A percentile compares a stretch with the other conserved stretches of the same genome.
Evolutionary conservation across 352 stramenopile genomes (phyloP).

Genomic region (Aphanomyces cochlioides): DNA sequence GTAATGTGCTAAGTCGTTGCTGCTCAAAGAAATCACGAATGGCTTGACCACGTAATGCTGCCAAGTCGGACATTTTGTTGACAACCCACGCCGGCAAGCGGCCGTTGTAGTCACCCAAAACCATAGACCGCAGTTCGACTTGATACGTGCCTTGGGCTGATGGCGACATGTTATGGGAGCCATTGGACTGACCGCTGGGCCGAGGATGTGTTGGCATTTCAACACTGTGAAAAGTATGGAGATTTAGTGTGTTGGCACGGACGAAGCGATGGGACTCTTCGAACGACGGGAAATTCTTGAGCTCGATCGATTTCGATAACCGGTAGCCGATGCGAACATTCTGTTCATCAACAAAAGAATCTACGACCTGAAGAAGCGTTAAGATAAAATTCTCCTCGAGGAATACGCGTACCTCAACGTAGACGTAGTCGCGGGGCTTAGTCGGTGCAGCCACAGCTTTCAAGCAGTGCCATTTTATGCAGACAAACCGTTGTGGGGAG

Average conservation of each 20-base stretch:
- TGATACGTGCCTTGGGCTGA: background rate
- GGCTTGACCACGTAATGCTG: constrained; percentile 67
- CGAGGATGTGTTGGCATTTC: background rate
- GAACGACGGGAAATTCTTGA: constrained; percentile 46
- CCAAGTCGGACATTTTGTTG: constrained; percentile 77
- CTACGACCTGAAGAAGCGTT: constrained; percentile 42
- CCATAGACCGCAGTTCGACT: constrained; percentile 28
- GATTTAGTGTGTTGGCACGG: constrained; percentile 64
- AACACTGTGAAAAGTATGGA: constrained; percentile 57
- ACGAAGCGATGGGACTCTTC: constrained; percentile 59
- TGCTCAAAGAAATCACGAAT: constrained; percentile 78
- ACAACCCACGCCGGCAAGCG: constrained; percentile 70
- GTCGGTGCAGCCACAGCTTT: constrained; percentile 65
- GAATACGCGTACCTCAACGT: constrained; percentile 45
- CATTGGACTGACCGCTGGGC: background rate
- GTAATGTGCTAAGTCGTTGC: constrained; percentile 60
- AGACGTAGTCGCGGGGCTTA: constrained; percentile 78
- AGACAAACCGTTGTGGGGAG: constrained; percentile 49
- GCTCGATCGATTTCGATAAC: constrained; percentile 68
- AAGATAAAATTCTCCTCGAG: background rate
- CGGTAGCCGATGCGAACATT: constrained; percentile 64
- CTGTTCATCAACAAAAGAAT: constrained; percentile 64
- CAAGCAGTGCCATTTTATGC: constrained; percentile 78
- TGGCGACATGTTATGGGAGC: background rate
- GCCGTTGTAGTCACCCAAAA: constrained; percentile 25